phyloP scores from a whole-genome alignment of 768 basidiomycete genomes.

The Lactarius trivialis region DNA sequence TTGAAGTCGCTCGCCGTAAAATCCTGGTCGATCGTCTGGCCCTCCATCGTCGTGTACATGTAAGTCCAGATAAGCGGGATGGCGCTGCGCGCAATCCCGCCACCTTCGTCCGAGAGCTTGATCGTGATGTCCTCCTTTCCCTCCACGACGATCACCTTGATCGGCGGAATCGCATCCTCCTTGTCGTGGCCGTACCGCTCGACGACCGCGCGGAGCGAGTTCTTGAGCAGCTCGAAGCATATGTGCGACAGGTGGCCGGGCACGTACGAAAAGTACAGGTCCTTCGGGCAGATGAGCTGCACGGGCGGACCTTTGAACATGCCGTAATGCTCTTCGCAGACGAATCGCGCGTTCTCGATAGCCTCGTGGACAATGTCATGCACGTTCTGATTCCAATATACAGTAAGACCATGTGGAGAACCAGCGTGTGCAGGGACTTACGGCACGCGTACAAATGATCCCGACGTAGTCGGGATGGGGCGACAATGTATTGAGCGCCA shows the following conservation, averaged over 20 bases:
- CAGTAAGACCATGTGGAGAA: not conserved
- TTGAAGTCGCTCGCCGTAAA: slow-evolving; percentile 87
- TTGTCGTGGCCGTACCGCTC: slow-evolving; percentile 82
- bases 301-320: slow-evolving; percentile 96
- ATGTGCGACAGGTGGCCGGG: slow-evolving; percentile 97
- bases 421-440: slow-evolving; percentile 32
- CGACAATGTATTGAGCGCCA: slow-evolving; percentile 88
- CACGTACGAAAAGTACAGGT: slow-evolving; percentile 89
- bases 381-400: slow-evolving; percentile 55
- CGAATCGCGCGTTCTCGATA: slow-evolving; percentile 92
- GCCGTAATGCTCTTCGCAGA: slow-evolving; percentile 90
- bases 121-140: slow-evolving; percentile 99
- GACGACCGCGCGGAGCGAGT: slow-evolving; percentile 94
- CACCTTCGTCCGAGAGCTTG: slow-evolving; percentile 97
- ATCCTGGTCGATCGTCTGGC: slow-evolving; percentile 65
- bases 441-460: slow-evolving; percentile 91
- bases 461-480: slow-evolving; percentile 91
- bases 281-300: slow-evolving; percentile 86
- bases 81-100: slow-evolving; percentile 83
- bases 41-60: slow-evolving; percentile 86
- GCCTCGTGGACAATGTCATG: slow-evolving; percentile 98
- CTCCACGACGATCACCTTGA: slow-evolving; percentile 92
- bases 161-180: slow-evolving; percentile 77
- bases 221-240: slow-evolving; percentile 94
- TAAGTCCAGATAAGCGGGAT: slow-evolving; percentile 98